Evolutionary conservation across 192 early-diverging fungal species (phyloP).

Genomic region (Haplosporangium gracile): DNA sequence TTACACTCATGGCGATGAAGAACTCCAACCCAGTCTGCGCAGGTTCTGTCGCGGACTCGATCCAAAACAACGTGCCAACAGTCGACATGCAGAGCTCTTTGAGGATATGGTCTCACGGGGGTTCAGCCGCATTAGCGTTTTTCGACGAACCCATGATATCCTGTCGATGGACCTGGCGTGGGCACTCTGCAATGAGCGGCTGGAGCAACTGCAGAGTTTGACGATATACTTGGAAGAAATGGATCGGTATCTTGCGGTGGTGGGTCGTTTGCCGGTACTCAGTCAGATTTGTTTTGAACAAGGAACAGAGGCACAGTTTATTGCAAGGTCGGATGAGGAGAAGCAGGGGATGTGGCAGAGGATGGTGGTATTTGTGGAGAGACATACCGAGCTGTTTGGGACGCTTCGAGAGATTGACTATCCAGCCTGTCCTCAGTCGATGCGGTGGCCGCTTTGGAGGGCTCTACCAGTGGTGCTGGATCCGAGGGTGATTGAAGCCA

Average conservation of each 20-base stretch:
- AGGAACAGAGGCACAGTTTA: neutral
- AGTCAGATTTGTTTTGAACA: neutral
- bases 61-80: neutral
- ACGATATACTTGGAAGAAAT: neutral
- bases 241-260: neutral
- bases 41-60: neutral
- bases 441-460: neutral
- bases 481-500: neutral
- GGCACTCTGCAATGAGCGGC: slow-evolving; percentile 3
- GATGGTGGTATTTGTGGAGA: neutral
- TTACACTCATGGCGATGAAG: neutral
- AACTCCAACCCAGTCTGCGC: neutral
- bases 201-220: slow-evolving; percentile 1
- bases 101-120: neutral
- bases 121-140: neutral
- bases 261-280: neutral
- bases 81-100: neutral
- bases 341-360: neutral
- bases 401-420: neutral
- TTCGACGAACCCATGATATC: neutral
- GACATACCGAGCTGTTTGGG: neutral
- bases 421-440: neutral
- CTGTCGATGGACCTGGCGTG: neutral
- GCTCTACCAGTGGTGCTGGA: neutral
- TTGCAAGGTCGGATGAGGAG: neutral